Base-by-base conservation (phyloP, 345 rosid genomes). In the Pelargonium nanum region DNA sequence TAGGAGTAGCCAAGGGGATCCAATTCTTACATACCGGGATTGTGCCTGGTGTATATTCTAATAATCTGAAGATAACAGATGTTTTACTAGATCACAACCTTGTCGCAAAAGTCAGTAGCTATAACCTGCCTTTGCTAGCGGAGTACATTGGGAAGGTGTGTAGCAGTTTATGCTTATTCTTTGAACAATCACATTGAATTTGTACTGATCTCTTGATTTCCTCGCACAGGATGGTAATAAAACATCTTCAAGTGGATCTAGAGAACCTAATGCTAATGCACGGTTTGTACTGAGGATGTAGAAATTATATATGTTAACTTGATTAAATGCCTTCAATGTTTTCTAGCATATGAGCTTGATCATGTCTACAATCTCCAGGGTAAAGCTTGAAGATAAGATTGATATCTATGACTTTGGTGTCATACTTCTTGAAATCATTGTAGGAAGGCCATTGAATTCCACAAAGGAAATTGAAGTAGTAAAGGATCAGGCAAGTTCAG, bases 21-120 rank as follows among this genome's bases (percentile, higher is more conserved):
- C 91, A 89, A 57, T 92, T 87, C 76, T 72, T 92, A 82, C 98
- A 92, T 75, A 83, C 96, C 0, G 94, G 95, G 65, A 83, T 87
- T 20, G 85, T 92, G 19, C 97, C 96, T 0, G 96, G 95, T 51
- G 78, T 89, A 68, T 86, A 74, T 67, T 74, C 90, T 0, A 93
- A 93, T 69, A 81, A 85, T 74, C 69, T 93, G 72, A 93, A 83
- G 51, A 80, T 85, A 63, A 87, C 89, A 16, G 96, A 93, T 72
- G 67, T 93, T 77, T 73, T 89, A 24, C 72, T 93, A 77, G 99
- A 89, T 75, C 91, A 80, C 68, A 87, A 84, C 75, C 84, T 87
- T 16, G 78, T 67, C 1, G 82, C 92, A 6, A 89, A 89, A 72
- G 84, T 93, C 63, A 84, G 90, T 76, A 87, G 96, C 63, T 87